Base-by-base conservation (phyloP, 1,139 yeast genomes). In the Taphrina communis region DNA sequence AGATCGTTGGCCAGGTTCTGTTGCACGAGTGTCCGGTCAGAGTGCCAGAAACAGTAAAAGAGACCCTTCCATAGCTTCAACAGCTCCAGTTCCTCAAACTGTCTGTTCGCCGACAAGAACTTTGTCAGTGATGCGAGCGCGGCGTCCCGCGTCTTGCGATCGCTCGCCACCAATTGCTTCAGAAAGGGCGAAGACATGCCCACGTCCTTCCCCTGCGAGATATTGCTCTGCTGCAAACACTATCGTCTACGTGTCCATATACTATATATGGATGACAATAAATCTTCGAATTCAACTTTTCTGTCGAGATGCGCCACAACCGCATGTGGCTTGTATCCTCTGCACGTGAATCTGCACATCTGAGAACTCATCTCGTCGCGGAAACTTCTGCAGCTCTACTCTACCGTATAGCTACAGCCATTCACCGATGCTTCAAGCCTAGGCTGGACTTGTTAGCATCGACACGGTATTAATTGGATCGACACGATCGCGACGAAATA, bases 31-130 rank as follows among this genome's bases (percentile, higher is more conserved):
- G 97, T 96, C 75, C 95, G 85, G 78, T 94, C 99, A 76, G 96
- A 86, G 79, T 89, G 91, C 99, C 99, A 94, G 97, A 94, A 90
- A 39, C 75, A 73, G 77, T 83, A 94, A 78, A 88, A 94, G 63
- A 94, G 82, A 9, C 98, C 99, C 78, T 90, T 91, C 97, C 98
- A 94, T 70, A 94, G 81, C 77, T 93, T 92, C 74, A 89, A 89
- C 74, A 87, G 82, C 72, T 93, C 97, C 21, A 82, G 72, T 60
- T 81, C 79, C 35, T 83, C 81, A 31, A 85, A 75, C 17, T 77
- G 75, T 65, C 77, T 80, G 58, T 77, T 76, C 14, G 81, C 77
- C 6, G 83, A 77, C 58, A 93, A 80, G 75, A 85, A 90, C 72
- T 83, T 83, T 72, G 83, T 83, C 72, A 92, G 81, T 0, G 93